Conservation (phyloP, 306 rosid species). For the Neltuma alba region DNA sequence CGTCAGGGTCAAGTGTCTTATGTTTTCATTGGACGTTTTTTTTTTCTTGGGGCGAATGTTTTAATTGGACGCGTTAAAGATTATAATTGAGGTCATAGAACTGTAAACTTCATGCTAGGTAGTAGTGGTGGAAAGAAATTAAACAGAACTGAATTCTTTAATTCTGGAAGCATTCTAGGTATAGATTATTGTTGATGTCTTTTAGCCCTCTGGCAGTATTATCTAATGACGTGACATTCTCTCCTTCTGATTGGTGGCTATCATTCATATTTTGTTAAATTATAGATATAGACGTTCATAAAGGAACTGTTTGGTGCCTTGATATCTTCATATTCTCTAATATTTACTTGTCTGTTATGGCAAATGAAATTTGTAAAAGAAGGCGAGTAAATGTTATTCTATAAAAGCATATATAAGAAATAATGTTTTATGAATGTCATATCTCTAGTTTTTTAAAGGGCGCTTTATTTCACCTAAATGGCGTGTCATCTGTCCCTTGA, state of each 20-base stretch:
- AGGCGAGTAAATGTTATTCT: not conserved
- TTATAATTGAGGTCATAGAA: no score
- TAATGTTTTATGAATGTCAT: not conserved
- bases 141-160: not conserved
- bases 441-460: not conserved
- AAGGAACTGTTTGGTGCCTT: not conserved
- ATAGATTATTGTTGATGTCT: not conserved
- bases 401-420: not conserved
- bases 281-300: not conserved
- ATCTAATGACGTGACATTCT: not conserved
- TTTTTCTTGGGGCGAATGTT: no score
- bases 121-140: not conserved
- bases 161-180: not conserved
- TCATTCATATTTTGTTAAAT: slow-evolving; percentile 5
- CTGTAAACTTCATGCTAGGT: not conserved
- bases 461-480: not conserved
- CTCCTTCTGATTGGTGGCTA: not conserved
- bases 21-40: no score
- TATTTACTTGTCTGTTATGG: not conserved
- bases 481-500: not conserved
- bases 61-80: no score
- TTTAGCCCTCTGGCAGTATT: not conserved
- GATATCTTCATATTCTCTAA: not conserved
- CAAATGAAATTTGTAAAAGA: not conserved
- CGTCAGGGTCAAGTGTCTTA: not conserved